Percentiles rank a stretch among this genome's conserved stretches.
phyloP scores from a whole-genome alignment of 2,329 filamentous ascomycete species.

The Celoporthe dispersa region DNA sequence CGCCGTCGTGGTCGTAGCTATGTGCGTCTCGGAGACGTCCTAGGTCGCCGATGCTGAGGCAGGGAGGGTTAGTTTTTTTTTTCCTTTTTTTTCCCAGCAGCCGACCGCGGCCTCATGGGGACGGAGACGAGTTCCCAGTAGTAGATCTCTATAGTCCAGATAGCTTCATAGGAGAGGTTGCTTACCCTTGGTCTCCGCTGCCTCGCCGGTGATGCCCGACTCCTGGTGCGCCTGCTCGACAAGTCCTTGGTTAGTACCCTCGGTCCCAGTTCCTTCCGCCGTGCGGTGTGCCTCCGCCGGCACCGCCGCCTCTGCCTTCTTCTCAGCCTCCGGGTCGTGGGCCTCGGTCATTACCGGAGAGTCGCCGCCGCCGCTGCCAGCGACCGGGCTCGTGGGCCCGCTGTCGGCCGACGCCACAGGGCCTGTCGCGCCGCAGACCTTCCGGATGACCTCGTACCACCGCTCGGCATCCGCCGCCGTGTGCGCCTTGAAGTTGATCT shows the following conservation, averaged over 20 bases:
- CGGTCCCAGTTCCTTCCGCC: conserved; percentile 29
- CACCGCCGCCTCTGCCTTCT: neutral
- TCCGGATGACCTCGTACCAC: conserved; percentile 78
- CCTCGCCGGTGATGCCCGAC: conserved; percentile 48
- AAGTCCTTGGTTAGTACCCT: conserved; percentile 25
- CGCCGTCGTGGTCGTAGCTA: conserved; percentile 6
- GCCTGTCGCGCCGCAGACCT: conserved; percentile 57
- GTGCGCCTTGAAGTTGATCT: conserved; percentile 87
- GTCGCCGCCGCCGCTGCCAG: conserved; percentile 31
- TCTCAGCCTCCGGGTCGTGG: conserved; percentile 37
- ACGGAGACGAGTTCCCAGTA: neutral
- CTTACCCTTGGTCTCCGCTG: conserved; percentile 32
- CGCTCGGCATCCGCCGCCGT: conserved; percentile 78
- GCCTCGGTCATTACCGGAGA: conserved; percentile 39
- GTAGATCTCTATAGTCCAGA: neutral
- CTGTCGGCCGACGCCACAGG: conserved; percentile 13
- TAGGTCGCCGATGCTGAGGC: conserved; percentile 27
- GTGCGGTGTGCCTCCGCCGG: conserved; percentile 22
- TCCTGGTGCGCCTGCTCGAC: conserved; percentile 29
- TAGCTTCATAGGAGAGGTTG: neutral
- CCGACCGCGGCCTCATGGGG: conserved; percentile 23
- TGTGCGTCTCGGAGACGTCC: conserved; percentile 21
- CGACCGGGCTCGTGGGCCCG: conserved; percentile 41
- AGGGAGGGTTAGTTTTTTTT: neutral
- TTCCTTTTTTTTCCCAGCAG: no score